phyloP scores from a whole-genome alignment of 306 rosid species.

The Myrica gale region DNA sequence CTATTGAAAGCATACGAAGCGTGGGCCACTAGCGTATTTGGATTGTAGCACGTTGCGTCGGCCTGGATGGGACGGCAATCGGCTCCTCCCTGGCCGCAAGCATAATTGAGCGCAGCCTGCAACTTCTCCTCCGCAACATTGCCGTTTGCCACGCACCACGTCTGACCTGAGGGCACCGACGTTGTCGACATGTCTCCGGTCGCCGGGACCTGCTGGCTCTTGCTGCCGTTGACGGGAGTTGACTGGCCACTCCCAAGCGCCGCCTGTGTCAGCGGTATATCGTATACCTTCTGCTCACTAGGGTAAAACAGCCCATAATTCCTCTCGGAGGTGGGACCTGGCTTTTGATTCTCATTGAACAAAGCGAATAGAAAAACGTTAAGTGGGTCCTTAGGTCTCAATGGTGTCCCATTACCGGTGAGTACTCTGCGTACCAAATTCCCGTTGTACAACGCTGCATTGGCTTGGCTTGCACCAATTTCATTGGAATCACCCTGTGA shows the following conservation, averaged over 20 bases:
- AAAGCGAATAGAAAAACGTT: constrained; percentile 62
- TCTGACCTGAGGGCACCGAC: constrained; percentile 18
- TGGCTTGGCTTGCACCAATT: constrained; percentile 48
- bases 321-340: constrained; percentile 78
- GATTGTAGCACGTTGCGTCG: constrained; percentile 70
- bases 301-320: constrained; percentile 83
- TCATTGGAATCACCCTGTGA: constrained; percentile 67
- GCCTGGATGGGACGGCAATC: constrained; percentile 71
- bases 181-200: constrained; percentile 12
- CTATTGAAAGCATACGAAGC: constrained; percentile 91
- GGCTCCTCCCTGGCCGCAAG: constrained; percentile 80
- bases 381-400: constrained; percentile 44
- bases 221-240: constrained; percentile 32
- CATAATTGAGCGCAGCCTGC: constrained; percentile 60
- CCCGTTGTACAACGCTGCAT: constrained; percentile 85
- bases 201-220: constrained; percentile 38
- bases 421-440: constrained; percentile 56
- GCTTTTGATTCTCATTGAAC: constrained; percentile 68
- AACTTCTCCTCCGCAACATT: constrained; percentile 43
- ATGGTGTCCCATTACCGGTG: constrained; percentile 61
- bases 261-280: constrained; percentile 40
- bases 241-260: not conserved
- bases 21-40: constrained; percentile 69
- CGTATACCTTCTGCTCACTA: constrained; percentile 52
- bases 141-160: constrained; percentile 81